phyloP scores from a whole-genome alignment of 345 rosid species.

The Eucalyptus globulus region DNA sequence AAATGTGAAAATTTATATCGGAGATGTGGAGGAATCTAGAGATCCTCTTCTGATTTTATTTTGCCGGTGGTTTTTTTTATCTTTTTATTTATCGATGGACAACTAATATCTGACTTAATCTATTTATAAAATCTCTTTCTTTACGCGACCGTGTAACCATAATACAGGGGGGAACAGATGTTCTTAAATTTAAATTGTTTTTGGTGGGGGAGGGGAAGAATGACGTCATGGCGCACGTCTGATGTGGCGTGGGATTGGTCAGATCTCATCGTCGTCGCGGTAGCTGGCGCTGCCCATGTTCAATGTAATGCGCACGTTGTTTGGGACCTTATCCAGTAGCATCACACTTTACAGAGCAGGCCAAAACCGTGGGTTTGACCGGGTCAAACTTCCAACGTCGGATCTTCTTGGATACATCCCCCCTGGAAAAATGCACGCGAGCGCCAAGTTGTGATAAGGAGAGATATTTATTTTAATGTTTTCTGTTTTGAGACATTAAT shows the following conservation, averaged over 20 bases:
- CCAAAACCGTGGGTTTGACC: neutral
- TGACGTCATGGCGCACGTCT: neutral
- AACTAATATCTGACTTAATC: neutral
- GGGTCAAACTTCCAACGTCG: neutral
- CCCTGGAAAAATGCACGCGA: neutral
- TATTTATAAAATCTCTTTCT: neutral
- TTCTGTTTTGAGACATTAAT: neutral
- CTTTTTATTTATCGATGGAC: neutral
- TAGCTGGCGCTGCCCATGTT: neutral
- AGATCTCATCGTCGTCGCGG: neutral
- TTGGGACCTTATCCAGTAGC: neutral
- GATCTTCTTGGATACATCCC: neutral
- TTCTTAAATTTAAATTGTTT: neutral
- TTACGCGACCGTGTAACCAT: neutral
- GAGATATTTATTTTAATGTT: neutral
- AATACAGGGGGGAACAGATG: neutral
- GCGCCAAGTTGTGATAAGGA: neutral
- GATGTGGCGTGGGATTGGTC: neutral
- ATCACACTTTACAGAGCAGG: neutral
- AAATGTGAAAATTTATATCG: neutral
- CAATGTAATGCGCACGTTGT: neutral
- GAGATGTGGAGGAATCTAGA: neutral
- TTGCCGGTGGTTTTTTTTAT: neutral
- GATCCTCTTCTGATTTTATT: neutral
- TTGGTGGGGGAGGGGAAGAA: neutral